Evolutionary conservation across 108 stramenopile species (phyloP), one percentile per base, ranked within the genome.

Genomic region (Ochromonas danica): DNA sequence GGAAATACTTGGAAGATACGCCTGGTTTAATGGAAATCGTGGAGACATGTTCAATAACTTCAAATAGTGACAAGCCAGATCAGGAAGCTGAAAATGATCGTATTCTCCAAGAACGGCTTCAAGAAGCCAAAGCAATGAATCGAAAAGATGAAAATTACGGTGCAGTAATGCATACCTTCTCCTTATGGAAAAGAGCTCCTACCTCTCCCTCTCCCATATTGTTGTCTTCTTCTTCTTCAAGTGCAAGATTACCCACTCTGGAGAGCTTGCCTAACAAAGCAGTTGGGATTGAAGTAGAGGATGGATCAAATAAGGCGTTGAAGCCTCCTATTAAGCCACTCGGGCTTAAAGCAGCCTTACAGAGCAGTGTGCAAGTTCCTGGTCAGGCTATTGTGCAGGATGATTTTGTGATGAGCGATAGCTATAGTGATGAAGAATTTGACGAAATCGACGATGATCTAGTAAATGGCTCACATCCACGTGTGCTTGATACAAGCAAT

Each of bases 51-150:
- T n/a, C n/a, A n/a, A n/a, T n/a, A n/a, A n/a, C n/a, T n/a, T n/a
- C n/a, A n/a, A n/a, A 51, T 51, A 22, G 45, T 51, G 14, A 51
- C 6, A 22, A 51, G 22, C 45, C 6, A 51, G 22, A 22, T 22
- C 17, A 36, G 31, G 63, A 3, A 28, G 63, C 6, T 25, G 17
- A 31, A 67, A 67, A 67, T 36, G 72, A 75, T 60, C 14, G 40
- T 42, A 75, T 75, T 36, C 22, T 75, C 3, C 43, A 75, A 75
- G 31, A 75, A 27, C 36, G 36, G 31, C 51, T 75, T 35, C 72
- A 75, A 60, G 14, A 75, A 75, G 72, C 72, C 72, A 75, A 75
- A 33, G 72, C 72, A 14, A 6, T 57, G 31, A 36, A 75, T 33
- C 36, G 72, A 33, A 75, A 75, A 42, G 41, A 75, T 42, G 51